Base-by-base conservation (phyloP, 495 filamentous ascomycete genomes). In the Penicillium flavigenum region DNA sequence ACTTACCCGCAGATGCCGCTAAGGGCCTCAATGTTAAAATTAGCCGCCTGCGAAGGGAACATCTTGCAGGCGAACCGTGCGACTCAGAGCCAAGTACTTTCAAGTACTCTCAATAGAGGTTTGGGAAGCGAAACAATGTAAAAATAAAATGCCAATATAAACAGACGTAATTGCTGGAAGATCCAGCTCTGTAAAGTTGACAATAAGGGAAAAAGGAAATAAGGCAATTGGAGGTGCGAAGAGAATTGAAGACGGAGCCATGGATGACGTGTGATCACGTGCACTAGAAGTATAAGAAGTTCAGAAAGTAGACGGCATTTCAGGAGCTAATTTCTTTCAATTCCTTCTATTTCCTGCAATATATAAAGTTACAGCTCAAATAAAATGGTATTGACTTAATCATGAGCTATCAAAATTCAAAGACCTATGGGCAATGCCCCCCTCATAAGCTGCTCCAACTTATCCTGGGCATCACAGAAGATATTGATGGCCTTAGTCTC, bases 1-100 rank as follows among this genome's bases (percentile, higher is more conserved):
- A 66, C 82, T 66, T 71, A 88, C 88, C 92, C 92, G 74, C 86
- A 89, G 55, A 96, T 95, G 19, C 92, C 92, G 65, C 88, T 92
- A 59, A 96, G 82, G 46, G 92, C 90, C 62, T 92, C 90, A 27
- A 95, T 83, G 68, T 94, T 88, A 58, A 96, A 76, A 67, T 86
- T 79, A 42, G 79, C 80, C 54, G 72, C 78, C 22, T 85, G 84
- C 32, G 87, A 85, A 46, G 87, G 87, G 60, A 87, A 88, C 88
- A 93, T 92, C 39, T 32, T 44, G 56, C 45, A 52, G 31, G 29
- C 9, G 56, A 63, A 59, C 56, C 60, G 53, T 55, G 56, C 56
- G 44, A 58, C 49, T 54, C 20, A 26, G 44, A 44, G 24, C 1
- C 38, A 16, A 56, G 51, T 19, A 20, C 42, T 20, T 22, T 20